Base-by-base conservation (phyloP, 345 rosid genomes). In the Gossypium mustelinum region DNA sequence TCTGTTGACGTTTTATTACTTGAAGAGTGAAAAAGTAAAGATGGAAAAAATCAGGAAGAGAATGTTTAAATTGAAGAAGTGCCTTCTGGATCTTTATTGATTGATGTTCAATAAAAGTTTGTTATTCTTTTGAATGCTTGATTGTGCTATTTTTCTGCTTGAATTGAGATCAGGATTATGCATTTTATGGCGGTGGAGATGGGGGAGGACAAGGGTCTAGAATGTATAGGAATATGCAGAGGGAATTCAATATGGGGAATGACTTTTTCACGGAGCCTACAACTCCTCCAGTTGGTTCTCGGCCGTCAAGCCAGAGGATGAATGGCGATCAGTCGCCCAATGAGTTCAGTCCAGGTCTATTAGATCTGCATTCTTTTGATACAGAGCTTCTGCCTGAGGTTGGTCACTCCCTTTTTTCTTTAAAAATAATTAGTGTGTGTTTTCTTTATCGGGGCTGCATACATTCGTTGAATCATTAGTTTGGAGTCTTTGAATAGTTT, bases 321-420 rank as follows among this genome's bases (percentile, higher is more conserved):
- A 90, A 85, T 70, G 86, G 85, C 8, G 99, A 88, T 71, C 93
- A 89, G 14, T 87, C 92, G 14, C 84, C 84, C 0, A 84, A 70
- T 77, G 99, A 93, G 81, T 88, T 90, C 79, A 93, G 99, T 81
- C 99, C 99, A 5, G 99, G 99, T 3, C 97, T 95, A 18, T 81
- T 95, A 69, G 99, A 95, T 91, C 93, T 95, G 68, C 97, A 95
- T 82, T 93, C 99, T 65, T 89, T 91, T 77, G 96, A 93, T 81
- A 95, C 98, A 1, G 99, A 95, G 81, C 88, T 95, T 80, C 90
- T 95, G 76, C 89, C 99, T 27, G 98, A 95, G 99, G 99, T 95
- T 75, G 61, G 80, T 75, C 2, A 44, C 51, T 75, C 25, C 2
- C 5, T 13, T 4, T 34, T 58, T 27, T 70, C 63, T 71, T 52